Evolutionary conservation across 2,329 filamentous ascomycete genomes (phyloP), one percentile per base, ranked within the genome.

Genomic region (Calonectria fujianensis): DNA sequence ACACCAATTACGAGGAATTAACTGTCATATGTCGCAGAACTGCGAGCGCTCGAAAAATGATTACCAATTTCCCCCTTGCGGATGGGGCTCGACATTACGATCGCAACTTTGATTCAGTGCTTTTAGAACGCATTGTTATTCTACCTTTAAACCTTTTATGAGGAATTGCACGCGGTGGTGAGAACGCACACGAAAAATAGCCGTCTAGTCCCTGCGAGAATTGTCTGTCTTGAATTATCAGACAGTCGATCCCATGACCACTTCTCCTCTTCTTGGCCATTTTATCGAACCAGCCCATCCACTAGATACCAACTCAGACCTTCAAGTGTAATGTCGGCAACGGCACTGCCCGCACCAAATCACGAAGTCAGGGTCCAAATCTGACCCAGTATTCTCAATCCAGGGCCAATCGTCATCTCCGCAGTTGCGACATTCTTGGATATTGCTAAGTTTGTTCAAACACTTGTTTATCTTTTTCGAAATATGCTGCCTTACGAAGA

Each of bases 381-480:
- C 32, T 11, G 32, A 16, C 3, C 52, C n/a, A 3, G 7, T 59
- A 10, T 69, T 57, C 35, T 75, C 61, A 11, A 73, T 51, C 39
- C 51, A 66, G 14, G 65, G 65, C 39, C 66, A 61, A 32, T 64
- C 61, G 13, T 13, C 11, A 24, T 5, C 4, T 9, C 32, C 18
- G n/a, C 74, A 75, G 31, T 73, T 41, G 16, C 66, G 61, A 41
- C 74, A 75, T 1, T 32, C 37, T 9, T 35, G 16, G 8, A 37
- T 48, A 1, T 20, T 11, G 3, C 27, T 1, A 9, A 64, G 39
- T 24, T 20, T 41, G 2, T 24, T 2, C 4, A 54, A 9, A 18
- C 57, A 64, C 10, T 32, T 6, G 1, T 45, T 16, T 13, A 69
- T 37, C 20, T 18, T 45, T 6, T 18, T 14, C 0, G 48, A 8